These are phyloP conservation scores for Neurospora sp. DNA, from an alignment of 495 filamentous ascomycete species.

Conservation along the genomic window DNA sequence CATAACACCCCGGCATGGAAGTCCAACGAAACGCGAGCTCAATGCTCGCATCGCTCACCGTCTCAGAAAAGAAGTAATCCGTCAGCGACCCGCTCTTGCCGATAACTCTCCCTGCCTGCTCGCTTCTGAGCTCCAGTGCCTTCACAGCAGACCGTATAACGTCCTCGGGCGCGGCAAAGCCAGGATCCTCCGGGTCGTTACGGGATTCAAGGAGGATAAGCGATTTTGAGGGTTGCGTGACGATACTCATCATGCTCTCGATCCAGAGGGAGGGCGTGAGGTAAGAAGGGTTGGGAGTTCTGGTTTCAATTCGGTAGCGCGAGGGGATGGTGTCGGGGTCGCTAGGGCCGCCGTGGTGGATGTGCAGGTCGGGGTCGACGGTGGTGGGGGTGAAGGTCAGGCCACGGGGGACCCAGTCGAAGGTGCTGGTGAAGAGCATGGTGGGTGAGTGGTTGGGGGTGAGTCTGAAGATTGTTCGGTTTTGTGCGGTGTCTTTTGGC, in stretches of 20 bases:
- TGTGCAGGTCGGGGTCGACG: background rate
- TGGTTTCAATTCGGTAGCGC: background rate
- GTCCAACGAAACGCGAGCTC: background rate
- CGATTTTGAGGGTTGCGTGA: background rate
- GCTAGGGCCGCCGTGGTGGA: background rate
- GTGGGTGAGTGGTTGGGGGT: background rate
- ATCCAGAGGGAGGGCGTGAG: background rate
- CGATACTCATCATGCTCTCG: background rate
- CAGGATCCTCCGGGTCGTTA: background rate
- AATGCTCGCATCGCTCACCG: background rate
- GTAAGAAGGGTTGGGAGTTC: background rate
- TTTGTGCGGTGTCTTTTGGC: too few species aligned
- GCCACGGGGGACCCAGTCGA: background rate
- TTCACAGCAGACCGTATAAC: background rate
- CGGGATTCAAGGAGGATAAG: background rate
- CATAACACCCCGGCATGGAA: background rate
- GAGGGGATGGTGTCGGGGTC: background rate
- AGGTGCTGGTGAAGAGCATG: background rate
- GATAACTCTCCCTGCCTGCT: background rate
- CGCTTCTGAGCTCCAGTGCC: fast-evolving
- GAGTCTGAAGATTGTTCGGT: too few species aligned
- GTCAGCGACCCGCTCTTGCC: background rate
- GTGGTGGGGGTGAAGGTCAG: background rate
- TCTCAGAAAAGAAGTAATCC: background rate
- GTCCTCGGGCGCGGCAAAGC: background rate